Conservation (phyloP, 2,329 filamentous ascomycete species). For the Hypoxylon sp. region DNA sequence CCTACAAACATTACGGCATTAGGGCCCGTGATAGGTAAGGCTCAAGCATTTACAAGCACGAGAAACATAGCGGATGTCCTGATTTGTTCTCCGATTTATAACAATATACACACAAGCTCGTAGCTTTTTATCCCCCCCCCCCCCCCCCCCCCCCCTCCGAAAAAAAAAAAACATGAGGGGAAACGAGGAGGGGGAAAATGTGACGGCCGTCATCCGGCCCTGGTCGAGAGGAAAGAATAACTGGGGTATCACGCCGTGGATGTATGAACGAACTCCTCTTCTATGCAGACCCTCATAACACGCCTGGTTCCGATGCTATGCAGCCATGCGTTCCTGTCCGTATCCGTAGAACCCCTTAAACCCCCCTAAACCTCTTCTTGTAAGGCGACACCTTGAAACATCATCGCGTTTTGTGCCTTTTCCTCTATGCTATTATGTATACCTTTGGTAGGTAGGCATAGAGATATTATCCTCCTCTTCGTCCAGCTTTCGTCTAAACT, state of each 20-base stretch:
- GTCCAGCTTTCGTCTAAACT: constrained; percentile 7
- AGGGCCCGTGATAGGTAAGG: too few relatives aligned
- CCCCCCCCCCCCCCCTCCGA: too few relatives aligned
- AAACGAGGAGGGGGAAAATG: constrained; percentile 1
- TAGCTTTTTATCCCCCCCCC: not conserved
- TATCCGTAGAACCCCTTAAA: constrained; percentile 1
- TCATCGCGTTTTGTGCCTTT: not conserved
- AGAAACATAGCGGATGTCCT: not conserved
- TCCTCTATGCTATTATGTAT: not conserved
- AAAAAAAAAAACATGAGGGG: not conserved
- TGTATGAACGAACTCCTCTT: constrained; percentile 34
- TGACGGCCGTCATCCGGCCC: not conserved
- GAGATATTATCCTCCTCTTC: not conserved
- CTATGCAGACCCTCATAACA: constrained; percentile 28
- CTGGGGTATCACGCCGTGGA: constrained; percentile 33
- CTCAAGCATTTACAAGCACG: too few relatives aligned
- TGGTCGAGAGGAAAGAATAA: constrained; percentile 10
- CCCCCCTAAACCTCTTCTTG: too few relatives aligned
- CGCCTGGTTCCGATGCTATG: constrained; percentile 9
- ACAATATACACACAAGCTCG: not conserved
- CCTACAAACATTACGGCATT: too few relatives aligned
- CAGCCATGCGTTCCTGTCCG: constrained; percentile 10
- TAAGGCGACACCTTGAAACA: not conserved
- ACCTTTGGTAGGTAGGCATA: too few relatives aligned
- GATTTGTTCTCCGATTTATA: not conserved